These are phyloP conservation scores for Flammula alnicola DNA, from an alignment of 1,284 basidiomycete species.

Conservation along the genomic window DNA sequence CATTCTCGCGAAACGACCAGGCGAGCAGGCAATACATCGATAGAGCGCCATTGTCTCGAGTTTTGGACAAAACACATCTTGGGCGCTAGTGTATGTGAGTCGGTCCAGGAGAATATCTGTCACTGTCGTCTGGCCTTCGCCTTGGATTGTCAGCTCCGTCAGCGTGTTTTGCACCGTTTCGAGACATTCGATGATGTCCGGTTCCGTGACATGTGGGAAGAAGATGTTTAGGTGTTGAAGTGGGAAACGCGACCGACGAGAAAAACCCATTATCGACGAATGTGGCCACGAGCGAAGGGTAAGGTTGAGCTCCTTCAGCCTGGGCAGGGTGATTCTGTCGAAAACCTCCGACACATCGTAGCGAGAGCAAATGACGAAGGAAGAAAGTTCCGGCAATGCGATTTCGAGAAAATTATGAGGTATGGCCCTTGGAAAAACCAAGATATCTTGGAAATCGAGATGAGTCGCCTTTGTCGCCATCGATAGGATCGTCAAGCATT, in stretches of 20 bases:
- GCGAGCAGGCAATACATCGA: conserved; percentile 19
- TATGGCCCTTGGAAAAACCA: neutral
- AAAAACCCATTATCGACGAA: conserved; percentile 12
- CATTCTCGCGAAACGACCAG: conserved; percentile 21
- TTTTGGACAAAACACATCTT: conserved; percentile 20
- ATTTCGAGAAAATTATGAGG: conserved; percentile 11
- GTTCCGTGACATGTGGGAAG: conserved; percentile 17
- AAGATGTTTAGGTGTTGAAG: conserved; percentile 24
- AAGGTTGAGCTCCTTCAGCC: conserved; percentile 21
- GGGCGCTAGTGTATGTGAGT: conserved; percentile 13
- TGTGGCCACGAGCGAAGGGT: conserved; percentile 22
- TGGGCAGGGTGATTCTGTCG: conserved; percentile 20
- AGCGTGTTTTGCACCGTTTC: conserved; percentile 19
- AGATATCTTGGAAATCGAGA: conserved; percentile 19
- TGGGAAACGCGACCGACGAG: conserved; percentile 23
- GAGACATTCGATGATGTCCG: conserved; percentile 22
- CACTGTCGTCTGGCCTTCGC: conserved; percentile 1
- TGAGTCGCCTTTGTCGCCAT: conserved; percentile 11
- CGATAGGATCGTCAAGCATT: conserved; percentile 21
- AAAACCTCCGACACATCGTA: conserved; percentile 14
- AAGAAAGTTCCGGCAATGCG: conserved; percentile 16
- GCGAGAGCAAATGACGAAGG: conserved; percentile 14
- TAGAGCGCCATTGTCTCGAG: conserved; percentile 25
- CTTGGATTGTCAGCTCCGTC: conserved; percentile 26
- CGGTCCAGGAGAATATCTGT: conserved; percentile 22